These are phyloP conservation scores for Phytophthora gonapodyides DNA, from an alignment of 352 stramenopile species.

Conservation along the genomic window DNA sequence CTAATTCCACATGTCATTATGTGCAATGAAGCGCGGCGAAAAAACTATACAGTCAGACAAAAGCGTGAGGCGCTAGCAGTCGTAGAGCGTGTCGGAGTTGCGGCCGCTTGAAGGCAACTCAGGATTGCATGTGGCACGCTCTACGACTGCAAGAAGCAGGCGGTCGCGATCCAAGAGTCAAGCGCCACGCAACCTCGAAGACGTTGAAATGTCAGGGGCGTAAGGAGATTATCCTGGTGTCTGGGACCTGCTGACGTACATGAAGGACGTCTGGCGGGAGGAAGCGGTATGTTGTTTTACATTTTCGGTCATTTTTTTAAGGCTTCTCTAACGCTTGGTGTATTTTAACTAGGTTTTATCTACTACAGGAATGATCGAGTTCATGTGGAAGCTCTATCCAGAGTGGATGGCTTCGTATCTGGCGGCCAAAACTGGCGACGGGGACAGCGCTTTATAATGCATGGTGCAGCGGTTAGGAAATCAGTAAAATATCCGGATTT, in stretches of 20 bases:
- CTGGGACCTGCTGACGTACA: conserved; percentile 1
- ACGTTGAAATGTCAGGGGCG: conserved; percentile 3
- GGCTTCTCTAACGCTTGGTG: neutral
- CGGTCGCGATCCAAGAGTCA: neutral
- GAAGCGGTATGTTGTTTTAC: neutral
- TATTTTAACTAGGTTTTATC: conserved; percentile 4
- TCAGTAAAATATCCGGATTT: too few relatives aligned
- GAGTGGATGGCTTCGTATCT: too few relatives aligned
- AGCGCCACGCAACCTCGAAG: neutral
- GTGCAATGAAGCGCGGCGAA: neutral
- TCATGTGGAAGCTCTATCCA: conserved; percentile 6
- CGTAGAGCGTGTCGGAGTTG: too few relatives aligned
- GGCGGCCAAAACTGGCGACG: too few relatives aligned
- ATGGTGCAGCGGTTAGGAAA: too few relatives aligned
- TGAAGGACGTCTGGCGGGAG: neutral
- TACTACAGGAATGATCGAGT: neutral
- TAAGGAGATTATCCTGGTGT: conserved; percentile 10
- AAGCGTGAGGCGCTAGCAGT: too few relatives aligned
- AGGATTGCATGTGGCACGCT: too few relatives aligned
- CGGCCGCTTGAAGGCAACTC: too few relatives aligned
- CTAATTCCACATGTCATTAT: too few relatives aligned
- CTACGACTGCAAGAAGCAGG: conserved; percentile 4
- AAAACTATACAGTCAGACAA: too few relatives aligned
- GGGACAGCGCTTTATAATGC: too few relatives aligned
- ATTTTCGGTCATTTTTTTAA: too few relatives aligned